Conservation (phyloP, 78 protist genomes). For the Polysphondylium violaceum region DNA sequence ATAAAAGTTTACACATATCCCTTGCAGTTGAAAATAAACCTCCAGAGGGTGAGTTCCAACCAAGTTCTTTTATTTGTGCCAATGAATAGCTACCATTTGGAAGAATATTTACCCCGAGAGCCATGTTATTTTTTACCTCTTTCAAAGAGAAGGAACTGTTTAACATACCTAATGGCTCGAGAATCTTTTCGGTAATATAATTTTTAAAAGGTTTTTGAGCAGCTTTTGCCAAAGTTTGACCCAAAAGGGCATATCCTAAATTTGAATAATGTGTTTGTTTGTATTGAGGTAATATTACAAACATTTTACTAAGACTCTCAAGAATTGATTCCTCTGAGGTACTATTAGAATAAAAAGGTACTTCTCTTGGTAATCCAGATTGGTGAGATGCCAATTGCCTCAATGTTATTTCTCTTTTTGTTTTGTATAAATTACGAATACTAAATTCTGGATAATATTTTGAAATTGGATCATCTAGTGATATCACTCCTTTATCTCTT, state of each 20-base stretch:
- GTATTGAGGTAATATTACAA: constrained; percentile 47
- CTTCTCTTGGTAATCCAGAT: constrained; percentile 63
- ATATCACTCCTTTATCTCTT: constrained; percentile 41
- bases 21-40: constrained; percentile 31
- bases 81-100: background rate
- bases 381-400: constrained; percentile 59
- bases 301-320: constrained; percentile 10
- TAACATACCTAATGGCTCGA: constrained; percentile 37
- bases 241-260: constrained; percentile 43
- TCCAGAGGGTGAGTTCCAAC: constrained; percentile 74
- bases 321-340: constrained; percentile 28
- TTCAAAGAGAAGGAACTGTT: background rate
- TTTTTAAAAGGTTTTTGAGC: constrained; percentile 6
- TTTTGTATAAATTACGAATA: background rate
- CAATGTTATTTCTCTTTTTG: constrained; percentile 39
- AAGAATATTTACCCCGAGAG: background rate
- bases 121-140: constrained; percentile 24
- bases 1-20: constrained; percentile 14
- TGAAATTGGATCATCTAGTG: constrained; percentile 52
- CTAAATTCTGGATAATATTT: constrained; percentile 46
- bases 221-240: constrained; percentile 12
- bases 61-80: constrained; percentile 1
- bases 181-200: constrained; percentile 22
- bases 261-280: constrained; percentile 50
- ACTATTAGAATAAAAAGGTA: constrained; percentile 3